phyloP scores from a whole-genome alignment of 768 basidiomycete species.

The Lentinula aciculospora region DNA sequence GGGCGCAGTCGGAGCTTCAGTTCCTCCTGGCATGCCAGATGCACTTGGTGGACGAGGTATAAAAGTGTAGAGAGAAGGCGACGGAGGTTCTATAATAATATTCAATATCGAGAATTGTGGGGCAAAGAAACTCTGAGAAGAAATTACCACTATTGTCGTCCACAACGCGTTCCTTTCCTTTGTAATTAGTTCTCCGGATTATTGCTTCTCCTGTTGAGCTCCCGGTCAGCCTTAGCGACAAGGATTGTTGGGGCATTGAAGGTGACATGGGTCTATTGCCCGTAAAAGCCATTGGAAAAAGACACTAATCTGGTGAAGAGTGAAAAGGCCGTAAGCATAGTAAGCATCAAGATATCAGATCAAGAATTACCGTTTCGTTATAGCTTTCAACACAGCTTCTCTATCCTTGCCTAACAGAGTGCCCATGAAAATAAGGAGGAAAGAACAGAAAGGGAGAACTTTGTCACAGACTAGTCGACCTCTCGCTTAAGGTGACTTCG shows the following conservation, averaged over 20 bases:
- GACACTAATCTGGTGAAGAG: background rate
- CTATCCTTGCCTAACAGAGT: background rate
- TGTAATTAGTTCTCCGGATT: background rate
- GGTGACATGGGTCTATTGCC: background rate
- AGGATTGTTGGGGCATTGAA: background rate
- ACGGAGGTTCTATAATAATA: background rate
- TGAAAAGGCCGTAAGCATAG: background rate
- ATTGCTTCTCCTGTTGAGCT: background rate
- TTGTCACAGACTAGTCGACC: background rate
- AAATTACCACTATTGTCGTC: background rate
- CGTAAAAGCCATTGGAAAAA: background rate
- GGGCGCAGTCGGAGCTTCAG: background rate
- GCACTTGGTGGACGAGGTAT: slow-evolving; percentile 1
- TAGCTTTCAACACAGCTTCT: background rate
- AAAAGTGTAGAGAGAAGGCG: slow-evolving; percentile 4
- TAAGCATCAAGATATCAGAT: slow-evolving; percentile 3
- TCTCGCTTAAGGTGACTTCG: background rate
- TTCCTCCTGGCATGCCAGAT: background rate
- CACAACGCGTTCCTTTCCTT: slow-evolving; percentile 5
- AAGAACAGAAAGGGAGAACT: background rate
- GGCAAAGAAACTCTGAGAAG: background rate
- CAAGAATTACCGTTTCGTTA: background rate
- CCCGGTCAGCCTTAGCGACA: background rate
- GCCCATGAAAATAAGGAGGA: background rate
- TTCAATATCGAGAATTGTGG: too few relatives aligned